Conservation (phyloP, 805 yeast species). For the Schizosaccharomyces cryophilus region DNA sequence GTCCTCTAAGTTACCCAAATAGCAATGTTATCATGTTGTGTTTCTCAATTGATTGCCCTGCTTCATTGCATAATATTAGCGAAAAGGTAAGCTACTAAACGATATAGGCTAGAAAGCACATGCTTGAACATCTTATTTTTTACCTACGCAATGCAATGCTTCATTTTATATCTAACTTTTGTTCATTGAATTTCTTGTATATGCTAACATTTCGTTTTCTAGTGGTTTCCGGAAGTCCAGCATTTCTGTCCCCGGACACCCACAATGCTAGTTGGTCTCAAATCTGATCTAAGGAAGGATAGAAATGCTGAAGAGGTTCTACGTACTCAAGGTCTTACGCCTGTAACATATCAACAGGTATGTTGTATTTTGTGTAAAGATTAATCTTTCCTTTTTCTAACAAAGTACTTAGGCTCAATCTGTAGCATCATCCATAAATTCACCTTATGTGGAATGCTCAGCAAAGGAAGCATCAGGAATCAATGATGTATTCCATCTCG, state of each 20-base stretch:
- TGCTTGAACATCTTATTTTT: too few relatives aligned
- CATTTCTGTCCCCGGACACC: conserved; percentile 65
- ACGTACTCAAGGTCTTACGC: conserved; percentile 10
- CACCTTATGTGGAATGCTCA: conserved; percentile 55
- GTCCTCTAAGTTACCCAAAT: conserved; percentile 62
- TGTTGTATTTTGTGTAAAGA: background rate
- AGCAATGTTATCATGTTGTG: conserved; percentile 54
- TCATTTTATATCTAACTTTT: too few relatives aligned
- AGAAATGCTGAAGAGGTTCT: conserved; percentile 8
- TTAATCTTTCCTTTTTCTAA: background rate
- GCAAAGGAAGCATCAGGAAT: conserved; percentile 49
- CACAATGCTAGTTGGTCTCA: conserved; percentile 57
- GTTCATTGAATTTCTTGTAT: background rate
- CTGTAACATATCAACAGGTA: conserved; percentile 20
- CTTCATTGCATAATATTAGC: conserved; percentile 43
- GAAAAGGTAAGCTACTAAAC: conserved; percentile 17
- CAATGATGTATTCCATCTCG: conserved; percentile 39
- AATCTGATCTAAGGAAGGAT: conserved; percentile 31
- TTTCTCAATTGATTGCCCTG: conserved; percentile 38
- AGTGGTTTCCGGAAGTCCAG: conserved; percentile 67
- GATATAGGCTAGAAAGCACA: background rate
- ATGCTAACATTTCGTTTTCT: background rate
- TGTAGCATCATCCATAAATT: conserved; percentile 30
- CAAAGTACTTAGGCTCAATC: background rate
- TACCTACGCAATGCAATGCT: too few relatives aligned